A percentile compares a stretch with the other conserved stretches of the same genome.
Evolutionary conservation across 257 asterid genomes (phyloP).

Genomic region (Rhazya stricta): DNA sequence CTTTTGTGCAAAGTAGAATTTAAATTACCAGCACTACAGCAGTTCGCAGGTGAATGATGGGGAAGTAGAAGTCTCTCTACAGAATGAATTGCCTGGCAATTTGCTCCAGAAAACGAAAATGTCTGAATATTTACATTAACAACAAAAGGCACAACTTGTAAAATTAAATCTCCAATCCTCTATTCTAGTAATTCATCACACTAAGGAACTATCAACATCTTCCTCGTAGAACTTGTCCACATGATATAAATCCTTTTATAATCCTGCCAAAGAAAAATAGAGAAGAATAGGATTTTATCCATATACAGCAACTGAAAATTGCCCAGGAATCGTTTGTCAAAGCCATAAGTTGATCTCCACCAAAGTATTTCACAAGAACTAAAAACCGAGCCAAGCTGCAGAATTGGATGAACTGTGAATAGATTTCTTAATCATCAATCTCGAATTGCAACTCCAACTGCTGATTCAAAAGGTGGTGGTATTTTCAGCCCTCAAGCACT

Average conservation of each 20-base stretch:
- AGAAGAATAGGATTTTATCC: not conserved
- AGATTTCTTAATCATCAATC: not conserved
- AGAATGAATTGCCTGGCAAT: not conserved
- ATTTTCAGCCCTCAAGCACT: not conserved
- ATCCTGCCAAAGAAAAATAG: too few relatives aligned
- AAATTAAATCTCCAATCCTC: not conserved
- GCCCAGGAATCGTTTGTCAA: not conserved
- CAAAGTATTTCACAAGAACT: not conserved
- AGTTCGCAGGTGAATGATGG: too few relatives aligned
- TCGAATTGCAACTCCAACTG: not conserved
- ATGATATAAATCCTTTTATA: not conserved
- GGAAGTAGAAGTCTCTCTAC: too few relatives aligned
- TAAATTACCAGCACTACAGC: too few relatives aligned
- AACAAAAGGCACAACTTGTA: not conserved
- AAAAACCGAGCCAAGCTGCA: not conserved
- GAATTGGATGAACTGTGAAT: not conserved
- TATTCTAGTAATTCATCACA: not conserved
- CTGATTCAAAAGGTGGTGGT: not conserved
- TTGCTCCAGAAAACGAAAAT: not conserved
- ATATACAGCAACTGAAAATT: constrained; percentile 6
- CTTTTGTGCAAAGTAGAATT: too few relatives aligned
- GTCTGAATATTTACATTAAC: not conserved
- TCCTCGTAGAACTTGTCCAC: not conserved
- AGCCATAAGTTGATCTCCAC: not conserved
- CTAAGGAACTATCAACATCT: not conserved